Percentiles rank a stretch among this genome's conserved stretches.
These are phyloP conservation scores for Platismatia glauca DNA, from an alignment of 495 filamentous ascomycete genomes.

Conservation along the genomic window DNA sequence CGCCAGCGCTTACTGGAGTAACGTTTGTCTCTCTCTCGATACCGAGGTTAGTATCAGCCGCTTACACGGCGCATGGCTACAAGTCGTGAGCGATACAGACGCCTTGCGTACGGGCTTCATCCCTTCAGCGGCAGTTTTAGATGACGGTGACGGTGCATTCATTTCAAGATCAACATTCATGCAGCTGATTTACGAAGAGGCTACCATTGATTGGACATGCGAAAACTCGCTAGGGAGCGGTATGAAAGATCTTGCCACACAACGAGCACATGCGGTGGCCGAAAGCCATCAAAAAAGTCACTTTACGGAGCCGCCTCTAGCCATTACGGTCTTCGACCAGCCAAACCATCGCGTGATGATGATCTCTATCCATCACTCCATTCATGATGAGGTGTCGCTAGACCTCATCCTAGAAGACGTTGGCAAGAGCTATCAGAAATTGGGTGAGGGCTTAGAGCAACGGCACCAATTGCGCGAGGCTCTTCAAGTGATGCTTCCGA, in stretches of 20 bases:
- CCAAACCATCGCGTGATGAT: slow-evolving; percentile 25
- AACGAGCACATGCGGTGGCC: slow-evolving; percentile 24
- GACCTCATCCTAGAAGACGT: slow-evolving; percentile 28
- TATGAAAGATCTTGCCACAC: slow-evolving; percentile 12
- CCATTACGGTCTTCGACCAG: slow-evolving; percentile 29
- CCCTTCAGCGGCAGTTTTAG: slow-evolving; percentile 21
- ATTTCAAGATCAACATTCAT: slow-evolving; percentile 21
- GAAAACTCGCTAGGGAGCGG: slow-evolving; percentile 14
- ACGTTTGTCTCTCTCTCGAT: slow-evolving; percentile 34
- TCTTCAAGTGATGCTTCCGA: slow-evolving; percentile 23
- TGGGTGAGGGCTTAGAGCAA: neutral
- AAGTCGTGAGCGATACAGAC: slow-evolving; percentile 46
- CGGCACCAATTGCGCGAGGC: slow-evolving; percentile 27
- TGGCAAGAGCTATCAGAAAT: slow-evolving; percentile 19
- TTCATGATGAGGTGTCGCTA: slow-evolving; percentile 32
- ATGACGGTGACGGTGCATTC: slow-evolving; percentile 3
- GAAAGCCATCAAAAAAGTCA: slow-evolving; percentile 24
- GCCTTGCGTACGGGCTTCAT: slow-evolving; percentile 64
- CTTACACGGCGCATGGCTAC: slow-evolving; percentile 51
- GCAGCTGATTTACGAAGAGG: slow-evolving; percentile 28
- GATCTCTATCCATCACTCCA: slow-evolving; percentile 30
- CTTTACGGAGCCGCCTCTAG: slow-evolving; percentile 28
- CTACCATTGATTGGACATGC: slow-evolving; percentile 27
- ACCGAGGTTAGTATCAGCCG: slow-evolving; percentile 40
- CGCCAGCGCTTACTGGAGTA: slow-evolving; percentile 33